A percentile compares a stretch with the other conserved stretches of the same genome.
Conservation (phyloP, 768 basidiomycete genomes). For the Podaxis mareebaensis region DNA sequence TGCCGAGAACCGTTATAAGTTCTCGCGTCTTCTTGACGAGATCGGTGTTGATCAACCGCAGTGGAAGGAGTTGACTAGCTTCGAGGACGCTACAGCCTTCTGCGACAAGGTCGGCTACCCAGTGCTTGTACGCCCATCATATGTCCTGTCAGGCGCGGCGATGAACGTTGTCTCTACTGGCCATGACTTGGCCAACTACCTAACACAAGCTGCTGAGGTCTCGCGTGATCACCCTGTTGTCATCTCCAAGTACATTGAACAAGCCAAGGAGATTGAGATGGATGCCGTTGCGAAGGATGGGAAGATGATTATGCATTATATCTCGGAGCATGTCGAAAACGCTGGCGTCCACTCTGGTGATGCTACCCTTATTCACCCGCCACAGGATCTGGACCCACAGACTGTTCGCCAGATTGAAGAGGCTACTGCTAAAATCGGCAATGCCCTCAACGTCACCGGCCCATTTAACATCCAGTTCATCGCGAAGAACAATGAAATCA, state of each 20-base stretch:
- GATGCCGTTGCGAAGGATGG: conserved; percentile 97
- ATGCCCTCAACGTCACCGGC: conserved; percentile 96
- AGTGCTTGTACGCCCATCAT: conserved; percentile 95
- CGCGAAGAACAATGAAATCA: conserved; percentile 99
- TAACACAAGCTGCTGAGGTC: conserved; percentile 93
- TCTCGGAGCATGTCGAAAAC: conserved; percentile 99
- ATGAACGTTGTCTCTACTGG: conserved; percentile 98
- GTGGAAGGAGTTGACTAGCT: conserved; percentile 96
- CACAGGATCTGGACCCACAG: conserved; percentile 96
- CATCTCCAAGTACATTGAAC: conserved; percentile 98
- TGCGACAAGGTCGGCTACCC: conserved; percentile 94
- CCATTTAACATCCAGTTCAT: conserved; percentile 99
- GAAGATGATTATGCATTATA: conserved; percentile 99
- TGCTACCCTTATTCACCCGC: conserved; percentile 96
- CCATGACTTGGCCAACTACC: conserved; percentile 88
- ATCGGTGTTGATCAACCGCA: conserved; percentile 98
- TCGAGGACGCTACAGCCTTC: conserved; percentile 85
- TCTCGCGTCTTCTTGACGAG: conserved; percentile 95
- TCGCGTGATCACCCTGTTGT: conserved; percentile 91
- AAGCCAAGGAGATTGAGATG: conserved; percentile 99
- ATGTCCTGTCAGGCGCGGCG: conserved; percentile 98
- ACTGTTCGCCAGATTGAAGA: conserved; percentile 96
- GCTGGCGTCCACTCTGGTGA: conserved; percentile 99
- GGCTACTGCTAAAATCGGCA: conserved; percentile 96
- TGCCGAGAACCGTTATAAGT: conserved; percentile 99